phyloP scores from a whole-genome alignment of 2,329 filamentous ascomycete species.

The Colletotrichum liriopes region DNA sequence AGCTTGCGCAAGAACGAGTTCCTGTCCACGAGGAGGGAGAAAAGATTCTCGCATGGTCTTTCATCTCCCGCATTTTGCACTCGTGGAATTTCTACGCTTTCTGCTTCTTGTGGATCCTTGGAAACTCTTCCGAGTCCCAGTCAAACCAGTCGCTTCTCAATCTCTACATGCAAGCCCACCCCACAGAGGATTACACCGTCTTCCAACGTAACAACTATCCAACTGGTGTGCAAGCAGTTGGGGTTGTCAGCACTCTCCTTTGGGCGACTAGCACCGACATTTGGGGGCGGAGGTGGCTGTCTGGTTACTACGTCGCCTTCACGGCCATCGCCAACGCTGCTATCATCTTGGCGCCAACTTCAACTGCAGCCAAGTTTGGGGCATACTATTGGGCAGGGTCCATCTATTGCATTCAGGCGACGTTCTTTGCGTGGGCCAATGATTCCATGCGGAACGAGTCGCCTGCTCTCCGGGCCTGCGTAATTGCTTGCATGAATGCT shows the following conservation, averaged over 20 bases:
- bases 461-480: constrained; percentile 11
- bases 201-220: constrained; percentile 27
- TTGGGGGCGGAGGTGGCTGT: constrained; percentile 17
- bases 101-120: constrained; percentile 26
- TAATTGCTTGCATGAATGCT: constrained; percentile 30
- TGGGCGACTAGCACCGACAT: constrained; percentile 20
- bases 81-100: constrained; percentile 27
- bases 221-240: constrained; percentile 21
- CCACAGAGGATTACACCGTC: constrained; percentile 7
- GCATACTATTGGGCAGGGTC: constrained; percentile 22
- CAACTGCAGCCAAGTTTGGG: constrained; percentile 16
- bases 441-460: constrained; percentile 16
- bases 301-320: constrained; percentile 13
- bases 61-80: background rate
- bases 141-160: constrained; percentile 25
- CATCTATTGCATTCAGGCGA: constrained; percentile 23
- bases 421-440: constrained; percentile 29
- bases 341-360: constrained; percentile 15
- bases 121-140: constrained; percentile 20
- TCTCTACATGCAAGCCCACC: constrained; percentile 24
- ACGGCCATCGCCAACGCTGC: constrained; percentile 18
- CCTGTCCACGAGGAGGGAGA: constrained; percentile 11
- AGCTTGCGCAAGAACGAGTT: constrained; percentile 7
- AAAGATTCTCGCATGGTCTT: constrained; percentile 14
- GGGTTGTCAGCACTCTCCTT: constrained; percentile 16